These are phyloP conservation scores for Acer campestre DNA, from an alignment of 345 rosid genomes.

Conservation along the genomic window DNA sequence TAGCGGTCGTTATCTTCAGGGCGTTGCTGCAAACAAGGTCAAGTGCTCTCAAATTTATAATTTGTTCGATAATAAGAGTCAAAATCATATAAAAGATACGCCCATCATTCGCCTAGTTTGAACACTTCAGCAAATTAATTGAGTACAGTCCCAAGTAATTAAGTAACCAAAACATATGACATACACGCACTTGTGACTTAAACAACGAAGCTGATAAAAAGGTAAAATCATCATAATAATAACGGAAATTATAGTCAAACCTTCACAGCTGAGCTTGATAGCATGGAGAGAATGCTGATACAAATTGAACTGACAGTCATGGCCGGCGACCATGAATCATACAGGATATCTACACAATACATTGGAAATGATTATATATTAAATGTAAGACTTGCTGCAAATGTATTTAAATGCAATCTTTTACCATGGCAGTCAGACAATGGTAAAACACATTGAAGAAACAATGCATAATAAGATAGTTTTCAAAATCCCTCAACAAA, in stretches of 20 bases:
- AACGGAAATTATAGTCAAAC: constrained; percentile 33
- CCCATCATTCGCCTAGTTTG: neutral
- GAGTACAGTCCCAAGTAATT: neutral
- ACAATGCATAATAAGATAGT: neutral
- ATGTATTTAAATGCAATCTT: constrained; percentile 13
- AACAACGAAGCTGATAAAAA: neutral
- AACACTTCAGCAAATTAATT: constrained; percentile 2
- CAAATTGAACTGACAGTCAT: constrained; percentile 97
- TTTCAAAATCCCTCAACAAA: neutral
- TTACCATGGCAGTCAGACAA: neutral
- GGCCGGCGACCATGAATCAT: constrained; percentile 99
- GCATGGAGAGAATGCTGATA: constrained; percentile 98
- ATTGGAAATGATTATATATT: constrained; percentile 10
- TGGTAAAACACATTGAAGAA: neutral
- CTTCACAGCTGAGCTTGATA: constrained; percentile 94
- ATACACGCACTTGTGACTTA: neutral
- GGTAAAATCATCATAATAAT: constrained; percentile 11
- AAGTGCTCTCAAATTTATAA: constrained; percentile 1
- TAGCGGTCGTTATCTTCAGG: constrained; percentile 97
- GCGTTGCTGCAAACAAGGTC: constrained; percentile 70
- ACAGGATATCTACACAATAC: constrained; percentile 74
- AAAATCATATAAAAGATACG: neutral
- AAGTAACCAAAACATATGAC: neutral
- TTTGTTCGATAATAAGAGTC: neutral
- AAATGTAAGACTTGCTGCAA: constrained; percentile 15